Evolutionary conservation across 768 basidiomycete species (phyloP).

Genomic region (Suillus discolor): DNA sequence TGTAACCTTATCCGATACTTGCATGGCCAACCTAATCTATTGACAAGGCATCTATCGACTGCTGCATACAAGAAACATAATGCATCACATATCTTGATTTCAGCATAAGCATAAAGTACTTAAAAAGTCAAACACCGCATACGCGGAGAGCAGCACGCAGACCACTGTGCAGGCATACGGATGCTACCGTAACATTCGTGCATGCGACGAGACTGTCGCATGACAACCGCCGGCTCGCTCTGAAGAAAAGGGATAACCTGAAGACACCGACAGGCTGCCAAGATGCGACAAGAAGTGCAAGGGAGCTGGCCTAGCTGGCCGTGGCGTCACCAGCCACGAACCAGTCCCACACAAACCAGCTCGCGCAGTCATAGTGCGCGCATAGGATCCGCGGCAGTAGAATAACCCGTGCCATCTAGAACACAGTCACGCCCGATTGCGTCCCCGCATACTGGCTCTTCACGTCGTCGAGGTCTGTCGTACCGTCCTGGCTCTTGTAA

Average conservation of each 20-base stretch:
- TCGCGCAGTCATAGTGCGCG: background rate
- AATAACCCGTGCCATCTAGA: constrained; percentile 43
- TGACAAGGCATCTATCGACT: background rate
- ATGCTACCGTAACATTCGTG: background rate
- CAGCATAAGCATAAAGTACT: constrained; percentile 1
- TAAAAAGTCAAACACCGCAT: background rate
- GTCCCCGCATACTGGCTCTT: constrained; percentile 88
- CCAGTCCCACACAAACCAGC: background rate
- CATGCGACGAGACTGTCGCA: background rate
- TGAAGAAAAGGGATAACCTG: constrained; percentile 7
- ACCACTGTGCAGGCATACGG: background rate
- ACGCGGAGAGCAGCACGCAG: background rate
- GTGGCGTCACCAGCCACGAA: background rate
- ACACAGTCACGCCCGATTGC: constrained; percentile 84
- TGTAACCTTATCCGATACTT: background rate
- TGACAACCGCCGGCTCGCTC: background rate
- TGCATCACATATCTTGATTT: background rate
- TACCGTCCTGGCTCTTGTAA: constrained; percentile 91
- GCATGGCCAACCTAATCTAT: background rate
- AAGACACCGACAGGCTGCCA: constrained; percentile 10
- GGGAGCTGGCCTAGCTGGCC: constrained; percentile 4
- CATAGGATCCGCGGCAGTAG: background rate
- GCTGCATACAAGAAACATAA: background rate
- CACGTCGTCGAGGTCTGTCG: constrained; percentile 80
- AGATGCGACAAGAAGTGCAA: constrained; percentile 21